These are phyloP conservation scores for Kuraishia hungarica DNA, from an alignment of 805 yeast species.

Conservation along the genomic window DNA sequence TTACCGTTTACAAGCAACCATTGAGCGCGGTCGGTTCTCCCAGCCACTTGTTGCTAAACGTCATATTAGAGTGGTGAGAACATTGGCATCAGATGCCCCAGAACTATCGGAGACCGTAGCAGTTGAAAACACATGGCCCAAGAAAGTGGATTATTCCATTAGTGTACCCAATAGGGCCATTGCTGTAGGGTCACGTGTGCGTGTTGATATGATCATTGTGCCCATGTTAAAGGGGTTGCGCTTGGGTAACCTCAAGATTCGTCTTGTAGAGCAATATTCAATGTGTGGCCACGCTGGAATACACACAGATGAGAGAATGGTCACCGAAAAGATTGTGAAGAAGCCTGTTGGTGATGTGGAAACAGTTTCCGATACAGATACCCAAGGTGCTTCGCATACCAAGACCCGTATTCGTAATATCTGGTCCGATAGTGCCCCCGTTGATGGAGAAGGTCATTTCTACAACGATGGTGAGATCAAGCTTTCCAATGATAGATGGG, in stretches of 20 bases:
- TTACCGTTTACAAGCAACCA: conserved; percentile 67
- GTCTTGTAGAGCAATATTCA: conserved; percentile 55
- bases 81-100: conserved; percentile 77
- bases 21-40: conserved; percentile 77
- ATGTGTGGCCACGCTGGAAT: conserved; percentile 53
- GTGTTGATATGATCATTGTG: conserved; percentile 60
- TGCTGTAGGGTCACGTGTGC: conserved; percentile 77
- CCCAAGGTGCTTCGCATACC: conserved; percentile 21
- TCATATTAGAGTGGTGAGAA: conserved; percentile 75
- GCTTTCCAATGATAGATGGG: conserved; percentile 63
- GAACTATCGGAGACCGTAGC: conserved; percentile 89
- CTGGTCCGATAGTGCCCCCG: conserved; percentile 21
- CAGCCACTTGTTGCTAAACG: conserved; percentile 56
- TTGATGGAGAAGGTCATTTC: conserved; percentile 28
- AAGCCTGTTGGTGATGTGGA: conserved; percentile 17
- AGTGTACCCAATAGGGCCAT: conserved; percentile 83
- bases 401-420: conserved; percentile 18
- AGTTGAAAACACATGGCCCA: conserved; percentile 93
- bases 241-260: conserved; percentile 65
- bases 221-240: conserved; percentile 78
- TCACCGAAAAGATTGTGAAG: conserved; percentile 37
- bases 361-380: conserved; percentile 25
- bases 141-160: conserved; percentile 82
- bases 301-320: conserved; percentile 53
- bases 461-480: conserved; percentile 20